Evolutionary conservation across 2,329 filamentous ascomycete species (phyloP), one percentile per base, ranked within the genome.

Genomic region (Didymella exigua): DNA sequence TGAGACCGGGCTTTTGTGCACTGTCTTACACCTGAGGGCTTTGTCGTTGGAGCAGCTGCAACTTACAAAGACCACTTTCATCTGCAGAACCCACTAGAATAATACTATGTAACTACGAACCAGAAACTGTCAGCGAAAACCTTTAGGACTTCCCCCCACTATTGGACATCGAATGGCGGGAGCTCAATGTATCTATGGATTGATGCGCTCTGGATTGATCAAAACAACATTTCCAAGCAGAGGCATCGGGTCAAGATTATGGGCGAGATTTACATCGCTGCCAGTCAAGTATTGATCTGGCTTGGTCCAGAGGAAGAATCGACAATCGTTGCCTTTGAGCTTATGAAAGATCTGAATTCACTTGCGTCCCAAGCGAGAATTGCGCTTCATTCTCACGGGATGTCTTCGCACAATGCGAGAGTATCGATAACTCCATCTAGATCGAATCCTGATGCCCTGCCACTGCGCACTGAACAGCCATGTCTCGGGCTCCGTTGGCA

Each of bases 11-110:
- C 3, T 66, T 56, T 36, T 27, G 33, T 7, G 63, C 61, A 3
- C 36, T 65, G 1, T 67, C 63, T 1, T 65, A 66, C n/a, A 63
- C 60, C 1, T 67, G 58, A 61, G 62, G 60, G 3, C 51, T 2
- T 54, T 55, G 54, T 1, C 45, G 42, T 48, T 13, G n/a, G n/a
- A 23, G 30, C 5, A 13, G 5, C 6, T 23, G 16, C 16, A 33
- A 23, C 10, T n/a, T 48, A 2, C 14, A 47, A 13, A 49, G 44
- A 18, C 14, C 52, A 11, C 21, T 18, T n/a, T 5, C 19, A 11
- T 41, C 34, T 1, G 38, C 24, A 19, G 11, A 7, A 31, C 31
- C 36, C 5, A 21, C 30, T n/a, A 43, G 33, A 10, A n/a, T 11
- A n/a, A 49, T 64, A 3, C 5, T 44, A 1, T 60, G 61, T 46